phyloP scores from a whole-genome alignment of 1,284 basidiomycete species.

The Mycosarcoma mackinlayi region DNA sequence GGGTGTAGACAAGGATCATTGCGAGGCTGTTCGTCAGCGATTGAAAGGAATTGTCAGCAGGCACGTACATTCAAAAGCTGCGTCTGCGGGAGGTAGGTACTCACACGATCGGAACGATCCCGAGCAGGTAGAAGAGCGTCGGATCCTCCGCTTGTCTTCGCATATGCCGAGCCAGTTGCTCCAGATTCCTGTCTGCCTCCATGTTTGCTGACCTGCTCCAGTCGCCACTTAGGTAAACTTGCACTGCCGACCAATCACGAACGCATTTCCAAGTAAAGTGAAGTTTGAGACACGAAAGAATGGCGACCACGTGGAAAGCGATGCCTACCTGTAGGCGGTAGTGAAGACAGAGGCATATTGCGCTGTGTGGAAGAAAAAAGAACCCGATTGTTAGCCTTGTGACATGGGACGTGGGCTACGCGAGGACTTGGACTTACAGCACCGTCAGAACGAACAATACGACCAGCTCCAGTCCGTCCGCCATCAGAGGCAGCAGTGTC shows the following conservation, averaged over 20 bases:
- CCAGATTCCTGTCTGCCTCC: not conserved
- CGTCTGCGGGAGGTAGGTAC: constrained; percentile 1
- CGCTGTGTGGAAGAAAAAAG: not conserved
- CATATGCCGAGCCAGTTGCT: constrained; percentile 9
- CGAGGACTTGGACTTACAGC: too few relatives aligned
- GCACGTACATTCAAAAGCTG: not conserved
- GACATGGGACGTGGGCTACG: too few relatives aligned
- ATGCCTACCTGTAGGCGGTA: constrained; percentile 15
- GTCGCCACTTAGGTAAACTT: constrained; percentile 23
- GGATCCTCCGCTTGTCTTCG: constrained; percentile 24
- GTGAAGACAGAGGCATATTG: constrained; percentile 15
- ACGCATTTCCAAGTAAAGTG: constrained; percentile 40
- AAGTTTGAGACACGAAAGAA: constrained; percentile 20
- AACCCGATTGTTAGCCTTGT: not conserved
- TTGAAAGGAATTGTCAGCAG: not conserved
- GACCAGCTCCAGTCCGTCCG: constrained; percentile 20
- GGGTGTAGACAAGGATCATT: constrained; percentile 34
- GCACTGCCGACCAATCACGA: constrained; percentile 31
- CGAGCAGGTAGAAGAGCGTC: constrained; percentile 30
- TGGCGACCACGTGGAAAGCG: constrained; percentile 19
- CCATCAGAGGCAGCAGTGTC: constrained; percentile 34
- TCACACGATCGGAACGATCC: constrained; percentile 37
- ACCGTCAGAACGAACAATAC: constrained; percentile 20
- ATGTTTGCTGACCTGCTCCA: constrained; percentile 11
- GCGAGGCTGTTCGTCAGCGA: constrained; percentile 14